Conservation (phyloP, 2,329 filamentous ascomycete species). For the Davidsoniella eucalypti region DNA sequence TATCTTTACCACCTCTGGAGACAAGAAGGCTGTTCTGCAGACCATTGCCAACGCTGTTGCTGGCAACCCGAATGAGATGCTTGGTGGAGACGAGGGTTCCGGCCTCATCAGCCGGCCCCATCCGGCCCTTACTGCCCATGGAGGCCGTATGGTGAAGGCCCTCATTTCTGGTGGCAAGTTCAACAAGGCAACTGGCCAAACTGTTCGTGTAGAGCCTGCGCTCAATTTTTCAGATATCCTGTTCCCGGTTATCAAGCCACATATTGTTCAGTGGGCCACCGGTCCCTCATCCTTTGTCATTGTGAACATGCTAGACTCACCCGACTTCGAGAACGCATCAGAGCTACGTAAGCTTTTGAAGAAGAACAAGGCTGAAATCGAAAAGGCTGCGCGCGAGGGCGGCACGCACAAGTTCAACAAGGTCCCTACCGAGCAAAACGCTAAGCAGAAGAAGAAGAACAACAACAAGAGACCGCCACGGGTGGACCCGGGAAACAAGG, state of each 20-base stretch:
- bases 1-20: constrained; percentile 57
- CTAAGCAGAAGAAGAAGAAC: constrained; percentile 28
- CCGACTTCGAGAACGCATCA: constrained; percentile 48
- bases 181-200: constrained; percentile 53
- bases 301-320: constrained; percentile 61
- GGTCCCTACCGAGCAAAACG: constrained; percentile 29
- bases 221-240: constrained; percentile 66
- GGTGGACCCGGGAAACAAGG: constrained; percentile 36
- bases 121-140: constrained; percentile 43
- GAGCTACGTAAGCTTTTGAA: constrained; percentile 54
- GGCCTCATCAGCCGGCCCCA: constrained; percentile 28
- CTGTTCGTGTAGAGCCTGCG: constrained; percentile 57
- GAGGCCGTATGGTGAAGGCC: constrained; percentile 76
- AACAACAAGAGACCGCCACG: constrained; percentile 22
- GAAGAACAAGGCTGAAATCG: constrained; percentile 54
- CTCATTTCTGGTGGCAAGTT: constrained; percentile 81
- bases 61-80: constrained; percentile 29
- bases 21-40: constrained; percentile 57
- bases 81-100: constrained; percentile 21
- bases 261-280: constrained; percentile 69
- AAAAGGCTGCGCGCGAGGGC: constrained; percentile 48
- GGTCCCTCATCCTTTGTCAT: constrained; percentile 77
- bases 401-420: constrained; percentile 35
- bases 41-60: constrained; percentile 50
- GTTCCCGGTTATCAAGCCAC: constrained; percentile 63